These are phyloP conservation scores for Fusarium coffeatum DNA, from an alignment of 2,329 filamentous ascomycete genomes.

Conservation along the genomic window DNA sequence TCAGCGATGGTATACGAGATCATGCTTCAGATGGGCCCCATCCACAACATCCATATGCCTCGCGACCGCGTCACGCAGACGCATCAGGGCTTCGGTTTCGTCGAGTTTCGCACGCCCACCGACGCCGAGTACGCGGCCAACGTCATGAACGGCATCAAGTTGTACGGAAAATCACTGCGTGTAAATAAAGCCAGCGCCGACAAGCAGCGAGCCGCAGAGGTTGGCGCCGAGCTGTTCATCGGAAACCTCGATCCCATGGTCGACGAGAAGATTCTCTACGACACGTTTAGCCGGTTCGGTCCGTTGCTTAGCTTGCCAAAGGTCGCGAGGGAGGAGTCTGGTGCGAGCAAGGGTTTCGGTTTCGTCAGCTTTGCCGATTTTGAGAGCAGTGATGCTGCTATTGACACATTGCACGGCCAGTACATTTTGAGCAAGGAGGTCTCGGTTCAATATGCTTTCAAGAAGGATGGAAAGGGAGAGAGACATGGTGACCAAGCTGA, in stretches of 20 bases:
- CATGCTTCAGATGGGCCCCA: slow-evolving; percentile 97
- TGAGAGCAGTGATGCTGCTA: slow-evolving; percentile 91
- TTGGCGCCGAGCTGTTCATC: slow-evolving; percentile 96
- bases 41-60: slow-evolving; percentile 97
- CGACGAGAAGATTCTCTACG: slow-evolving; percentile 94
- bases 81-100: slow-evolving; percentile 98
- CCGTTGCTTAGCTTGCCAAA: slow-evolving; percentile 86
- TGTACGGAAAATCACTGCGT: slow-evolving; percentile 93
- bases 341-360: slow-evolving; percentile 92
- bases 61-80: slow-evolving; percentile 97
- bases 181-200: slow-evolving; percentile 95
- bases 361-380: slow-evolving; percentile 96
- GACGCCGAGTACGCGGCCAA: slow-evolving; percentile 97
- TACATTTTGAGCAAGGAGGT: slow-evolving; percentile 98
- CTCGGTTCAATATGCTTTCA: slow-evolving; percentile 97
- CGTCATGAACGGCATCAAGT: slow-evolving; percentile 94
- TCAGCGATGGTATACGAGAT: slow-evolving; percentile 95
- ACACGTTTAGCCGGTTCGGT: slow-evolving; percentile 93
- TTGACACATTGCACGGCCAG: slow-evolving; percentile 93
- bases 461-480: slow-evolving; percentile 98
- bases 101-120: slow-evolving; percentile 95
- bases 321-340: slow-evolving; percentile 89
- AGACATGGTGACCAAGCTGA: slow-evolving; percentile 95
- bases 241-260: slow-evolving; percentile 95
- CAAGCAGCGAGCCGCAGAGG: slow-evolving; percentile 92